Conservation (phyloP, 345 rosid genomes). For the Noccaea caerulescens region DNA sequence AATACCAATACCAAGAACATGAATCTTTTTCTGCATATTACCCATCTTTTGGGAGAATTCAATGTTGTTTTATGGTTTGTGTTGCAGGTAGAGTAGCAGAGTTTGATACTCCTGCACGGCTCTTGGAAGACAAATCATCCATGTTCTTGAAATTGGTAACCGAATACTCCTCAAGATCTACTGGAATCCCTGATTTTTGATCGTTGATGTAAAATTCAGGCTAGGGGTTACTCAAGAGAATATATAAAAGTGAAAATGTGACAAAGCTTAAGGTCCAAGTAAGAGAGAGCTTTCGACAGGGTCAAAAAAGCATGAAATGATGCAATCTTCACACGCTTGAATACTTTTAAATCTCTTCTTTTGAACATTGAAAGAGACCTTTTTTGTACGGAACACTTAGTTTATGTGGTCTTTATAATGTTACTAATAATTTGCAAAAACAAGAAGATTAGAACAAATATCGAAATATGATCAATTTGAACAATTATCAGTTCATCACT, state of each 20-base stretch:
- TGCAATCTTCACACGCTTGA: conserved; percentile 19
- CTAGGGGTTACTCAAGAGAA: conserved; percentile 22
- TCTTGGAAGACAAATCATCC: conserved; percentile 90
- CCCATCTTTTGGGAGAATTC: not conserved
- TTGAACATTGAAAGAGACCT: conserved; percentile 26
- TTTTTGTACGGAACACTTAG: conserved; percentile 35
- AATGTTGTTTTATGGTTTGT: conserved; percentile 13
- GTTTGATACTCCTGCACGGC: conserved; percentile 78
- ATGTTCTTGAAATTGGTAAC: conserved; percentile 92
- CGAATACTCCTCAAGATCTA: conserved; percentile 92
- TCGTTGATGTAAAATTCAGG: conserved; percentile 17
- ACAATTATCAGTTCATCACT: too few relatives aligned
- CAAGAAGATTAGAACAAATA: not conserved
- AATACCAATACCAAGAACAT: not conserved
- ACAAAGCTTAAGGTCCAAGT: conserved; percentile 33
- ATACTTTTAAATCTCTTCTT: conserved; percentile 29
- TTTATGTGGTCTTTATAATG: conserved; percentile 16
- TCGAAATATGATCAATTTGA: too few relatives aligned
- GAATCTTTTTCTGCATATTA: not conserved
- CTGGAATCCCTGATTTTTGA: conserved; percentile 86
- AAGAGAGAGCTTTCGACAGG: conserved; percentile 11
- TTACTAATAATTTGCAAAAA: conserved; percentile 28
- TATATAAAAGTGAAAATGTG: conserved; percentile 20
- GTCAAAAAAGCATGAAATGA: conserved; percentile 16
- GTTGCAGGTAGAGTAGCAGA: conserved; percentile 89